Evolutionary conservation across 1,139 yeast species (phyloP), one percentile per base, ranked within the genome.

Genomic region (Meyerozyma athensensis): DNA sequence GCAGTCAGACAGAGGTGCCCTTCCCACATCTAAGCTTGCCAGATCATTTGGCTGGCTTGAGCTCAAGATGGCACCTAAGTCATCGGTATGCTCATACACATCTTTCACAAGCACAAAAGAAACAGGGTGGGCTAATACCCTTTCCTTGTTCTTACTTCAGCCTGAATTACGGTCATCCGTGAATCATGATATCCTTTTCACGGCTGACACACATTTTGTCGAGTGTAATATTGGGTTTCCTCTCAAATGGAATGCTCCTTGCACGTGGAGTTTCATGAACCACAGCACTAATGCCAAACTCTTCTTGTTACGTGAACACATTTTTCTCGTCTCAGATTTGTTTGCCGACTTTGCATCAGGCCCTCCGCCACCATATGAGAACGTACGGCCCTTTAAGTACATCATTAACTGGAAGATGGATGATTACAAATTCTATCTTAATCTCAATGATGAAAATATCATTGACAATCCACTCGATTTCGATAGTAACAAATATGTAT

Each of bases 41-140:
- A 60, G 87, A 26, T 84, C 96, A 0, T 92, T 84, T 65, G 97
- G 97, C 0, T 92, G 98, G 98, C 46, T 92, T 4, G 97, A 90
- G 52, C 44, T 89, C 16, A 81, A 81, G 42, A 62, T 82, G 36
- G 71, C 70, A 1, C 68, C 70, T 20, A 76, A 72, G 0, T 76
- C 94, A 0, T 67, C 68, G 1, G 52, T 81, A 1, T 56, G 69
- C 4, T 59, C 68, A 28, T 68, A 65, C 24, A 61, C 74, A 1
- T 77, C 86, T 0, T 70, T 78, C 47, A 58, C 77, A 4, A 76
- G 90, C 0, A 65, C 75, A 0, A 44, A 48, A 5, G 60, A 59
- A 3, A 53, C 63, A 2, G 96, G 96, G 0, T 83, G 77, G 70
- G 65, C 70, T 19, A 83, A 83, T 43, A 55, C 50, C 2, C 47